Evolutionary conservation across 805 yeast genomes (phyloP), one percentile per base, ranked within the genome.

Genomic region (Candida hungchunana): DNA sequence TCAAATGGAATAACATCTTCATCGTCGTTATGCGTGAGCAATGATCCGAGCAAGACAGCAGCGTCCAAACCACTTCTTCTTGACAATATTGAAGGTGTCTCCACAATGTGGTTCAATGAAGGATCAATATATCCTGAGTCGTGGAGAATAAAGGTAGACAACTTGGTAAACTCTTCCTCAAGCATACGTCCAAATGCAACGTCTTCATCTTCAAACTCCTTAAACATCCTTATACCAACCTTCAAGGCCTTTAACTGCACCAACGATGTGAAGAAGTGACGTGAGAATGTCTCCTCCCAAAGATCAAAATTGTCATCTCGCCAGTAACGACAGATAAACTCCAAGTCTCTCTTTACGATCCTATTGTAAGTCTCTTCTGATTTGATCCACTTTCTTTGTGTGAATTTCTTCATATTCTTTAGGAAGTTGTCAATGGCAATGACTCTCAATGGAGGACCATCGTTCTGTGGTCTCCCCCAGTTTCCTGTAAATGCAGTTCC

Each of bases 381-480:
- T 17, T 43, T 32, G 19, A 64, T 42, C 24, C 69, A 57, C n/a
- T 58, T 9, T 31, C 40, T 16, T 15, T 10, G 15, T 25, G 59
- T 53, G 37, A 57, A 56, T 18, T 58, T 51, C 6, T 58, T 47
- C 40, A 79, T 57, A 3, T 70, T 47, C 16, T 63, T 59, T 40
- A 84, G 47, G 53, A 75, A 84, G 42, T 71, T 71, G 25, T 74
- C 58, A 16, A 80, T 67, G 2, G 95, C 71, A 37, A 81, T 69
- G 9, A 79, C 70, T 49, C 97, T 70, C 39, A 90, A 66, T 1
- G 94, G 89, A 1, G 97, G 96, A 0, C 97, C 97, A 58, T 90
- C 97, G 41, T 87, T 73, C 60, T 90, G 97, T 1, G 97, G 97
- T 48, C 97, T 69, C 2, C 97, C 97, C 97, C 97, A 90, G 23